These are phyloP conservation scores for Crepidotus variabilis DNA, from an alignment of 768 basidiomycete genomes.

Conservation along the genomic window DNA sequence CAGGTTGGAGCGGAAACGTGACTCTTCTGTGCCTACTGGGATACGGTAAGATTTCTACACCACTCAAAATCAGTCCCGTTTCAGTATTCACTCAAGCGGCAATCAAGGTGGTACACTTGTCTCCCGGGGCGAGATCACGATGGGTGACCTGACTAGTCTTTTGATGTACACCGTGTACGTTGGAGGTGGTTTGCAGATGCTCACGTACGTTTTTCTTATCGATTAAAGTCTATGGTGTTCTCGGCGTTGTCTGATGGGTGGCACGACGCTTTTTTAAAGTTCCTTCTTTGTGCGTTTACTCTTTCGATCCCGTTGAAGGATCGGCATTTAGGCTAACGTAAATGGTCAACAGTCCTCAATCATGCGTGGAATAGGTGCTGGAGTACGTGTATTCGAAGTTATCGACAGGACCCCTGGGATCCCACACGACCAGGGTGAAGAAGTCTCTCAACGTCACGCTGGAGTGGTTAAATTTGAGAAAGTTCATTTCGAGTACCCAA, in stretches of 20 bases:
- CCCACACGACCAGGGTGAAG: conserved; percentile 56
- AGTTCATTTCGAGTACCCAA: conserved; percentile 88
- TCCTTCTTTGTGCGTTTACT: conserved; percentile 44
- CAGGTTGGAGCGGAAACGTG: conserved; percentile 91
- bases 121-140: conserved; percentile 80
- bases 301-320: conserved; percentile 22
- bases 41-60: conserved; percentile 57
- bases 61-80: not conserved
- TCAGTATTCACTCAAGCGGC: not conserved
- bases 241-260: not conserved
- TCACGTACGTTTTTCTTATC: conserved; percentile 51
- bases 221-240: conserved; percentile 4
- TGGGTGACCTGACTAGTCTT: conserved; percentile 88
- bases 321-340: not conserved
- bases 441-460: conserved; percentile 50
- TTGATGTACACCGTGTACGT: conserved; percentile 91
- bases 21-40: conserved; percentile 86
- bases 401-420: conserved; percentile 79
- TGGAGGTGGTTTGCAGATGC: conserved; percentile 73
- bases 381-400: conserved; percentile 90
- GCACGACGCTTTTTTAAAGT: conserved; percentile 24
- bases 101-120: conserved; percentile 86
- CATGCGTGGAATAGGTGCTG: conserved; percentile 96
- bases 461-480: conserved; percentile 80
- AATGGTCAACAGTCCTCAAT: conserved; percentile 66